Percentiles rank a stretch among this genome's conserved stretches.
phyloP scores from a whole-genome alignment of 129 eudicot species.

The Kitagawia praeruptora region DNA sequence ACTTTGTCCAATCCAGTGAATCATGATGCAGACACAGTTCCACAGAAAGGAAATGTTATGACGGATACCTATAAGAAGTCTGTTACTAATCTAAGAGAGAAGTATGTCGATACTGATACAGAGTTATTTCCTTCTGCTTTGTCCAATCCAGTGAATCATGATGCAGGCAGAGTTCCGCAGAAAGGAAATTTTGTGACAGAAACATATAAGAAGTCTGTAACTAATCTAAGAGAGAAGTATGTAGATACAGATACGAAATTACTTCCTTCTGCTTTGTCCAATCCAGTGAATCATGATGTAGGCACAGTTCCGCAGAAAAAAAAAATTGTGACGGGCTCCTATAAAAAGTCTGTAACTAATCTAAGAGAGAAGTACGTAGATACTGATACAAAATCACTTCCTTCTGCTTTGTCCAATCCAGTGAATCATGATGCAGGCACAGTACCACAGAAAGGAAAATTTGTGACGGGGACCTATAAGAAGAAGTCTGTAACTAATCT shows the following conservation, averaged over 20 bases:
- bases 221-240: slow-evolving; percentile 14
- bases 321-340: slow-evolving; percentile 8
- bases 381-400: slow-evolving; percentile 9
- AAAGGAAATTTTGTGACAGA: slow-evolving; percentile 10
- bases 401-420: slow-evolving; percentile 22
- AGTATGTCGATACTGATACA: slow-evolving; percentile 5
- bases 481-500: slow-evolving; percentile 12
- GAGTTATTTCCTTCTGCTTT: slow-evolving; percentile 19
- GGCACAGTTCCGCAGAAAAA: slow-evolving; percentile 10
- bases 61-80: slow-evolving; percentile 18
- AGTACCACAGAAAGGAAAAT: slow-evolving; percentile 12
- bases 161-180: slow-evolving; percentile 17
- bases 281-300: slow-evolving; percentile 17
- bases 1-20: slow-evolving; percentile 18
- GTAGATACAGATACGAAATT: background rate
- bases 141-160: slow-evolving; percentile 19
- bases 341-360: slow-evolving; percentile 12
- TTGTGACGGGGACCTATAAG: slow-evolving; percentile 10
- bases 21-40: slow-evolving; percentile 17
- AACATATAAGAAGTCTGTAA: slow-evolving; percentile 12
- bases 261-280: slow-evolving; percentile 24
- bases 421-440: slow-evolving; percentile 10
- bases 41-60: slow-evolving; percentile 10
- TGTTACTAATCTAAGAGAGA: slow-evolving; percentile 12
- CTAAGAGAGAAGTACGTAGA: slow-evolving; percentile 13